Percentiles rank a stretch among this genome's conserved stretches.
These are phyloP conservation scores for Aspergillus neoniger DNA, from an alignment of 2,329 filamentous ascomycete species.

Conservation along the genomic window DNA sequence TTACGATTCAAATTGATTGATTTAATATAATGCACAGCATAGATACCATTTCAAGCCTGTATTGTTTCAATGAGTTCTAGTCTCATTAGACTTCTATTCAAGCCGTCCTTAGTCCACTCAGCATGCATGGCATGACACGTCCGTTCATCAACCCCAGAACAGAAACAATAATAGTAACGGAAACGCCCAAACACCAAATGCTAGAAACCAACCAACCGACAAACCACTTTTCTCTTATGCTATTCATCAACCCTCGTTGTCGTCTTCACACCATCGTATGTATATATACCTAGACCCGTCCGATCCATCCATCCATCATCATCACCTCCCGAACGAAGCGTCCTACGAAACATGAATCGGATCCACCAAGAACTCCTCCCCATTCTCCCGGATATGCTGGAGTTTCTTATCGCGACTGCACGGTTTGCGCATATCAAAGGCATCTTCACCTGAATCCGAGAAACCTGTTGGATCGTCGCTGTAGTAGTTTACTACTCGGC, in stretches of 20 bases:
- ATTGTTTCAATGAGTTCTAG: too few species aligned
- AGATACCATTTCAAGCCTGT: background rate
- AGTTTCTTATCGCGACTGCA: slow-evolving; percentile 75
- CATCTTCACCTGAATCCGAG: slow-evolving; percentile 69
- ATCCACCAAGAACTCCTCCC: slow-evolving; percentile 73
- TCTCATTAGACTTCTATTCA: background rate
- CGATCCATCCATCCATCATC: background rate
- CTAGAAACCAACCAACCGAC: slow-evolving; percentile 3
- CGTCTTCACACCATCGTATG: background rate
- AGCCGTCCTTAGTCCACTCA: background rate
- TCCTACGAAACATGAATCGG: slow-evolving; percentile 74
- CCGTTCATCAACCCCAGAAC: background rate
- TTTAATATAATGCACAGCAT: background rate
- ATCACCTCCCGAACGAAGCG: background rate
- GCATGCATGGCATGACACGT: background rate
- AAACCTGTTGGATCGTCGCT: slow-evolving; percentile 74
- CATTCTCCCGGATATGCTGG: slow-evolving; percentile 77
- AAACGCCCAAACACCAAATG: slow-evolving; percentile 21
- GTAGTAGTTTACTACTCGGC: slow-evolving; percentile 89
- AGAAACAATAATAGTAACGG: background rate
- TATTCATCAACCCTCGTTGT: background rate
- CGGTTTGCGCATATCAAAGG: slow-evolving; percentile 95
- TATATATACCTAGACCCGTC: background rate
- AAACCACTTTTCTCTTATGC: background rate
- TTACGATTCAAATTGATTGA: background rate